These are phyloP conservation scores for Colletotrichum camelliae DNA, from an alignment of 2,329 filamentous ascomycete genomes.

Conservation along the genomic window DNA sequence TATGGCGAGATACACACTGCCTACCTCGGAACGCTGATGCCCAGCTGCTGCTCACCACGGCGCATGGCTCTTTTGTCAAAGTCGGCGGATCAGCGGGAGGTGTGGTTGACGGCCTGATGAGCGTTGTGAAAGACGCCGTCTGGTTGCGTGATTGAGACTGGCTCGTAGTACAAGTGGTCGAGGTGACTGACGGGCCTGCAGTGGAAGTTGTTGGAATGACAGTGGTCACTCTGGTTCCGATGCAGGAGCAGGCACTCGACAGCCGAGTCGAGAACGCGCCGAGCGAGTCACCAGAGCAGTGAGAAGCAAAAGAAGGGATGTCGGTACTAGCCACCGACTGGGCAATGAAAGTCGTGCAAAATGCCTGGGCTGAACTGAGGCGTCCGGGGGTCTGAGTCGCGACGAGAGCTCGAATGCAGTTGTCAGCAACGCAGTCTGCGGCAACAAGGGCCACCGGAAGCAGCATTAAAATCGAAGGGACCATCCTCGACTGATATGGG, in stretches of 20 bases:
- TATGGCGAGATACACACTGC: not conserved
- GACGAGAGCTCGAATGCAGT: conserved; percentile 38
- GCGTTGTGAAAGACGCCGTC: not conserved
- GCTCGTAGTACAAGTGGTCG: not conserved
- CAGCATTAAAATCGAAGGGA: not conserved
- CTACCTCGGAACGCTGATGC: not conserved
- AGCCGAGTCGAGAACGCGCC: not conserved
- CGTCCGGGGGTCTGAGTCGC: conserved; percentile 36
- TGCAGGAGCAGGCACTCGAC: not conserved
- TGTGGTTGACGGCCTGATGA: not conserved
- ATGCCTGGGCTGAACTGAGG: conserved; percentile 31
- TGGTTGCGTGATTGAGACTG: not conserved
- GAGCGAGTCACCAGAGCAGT: not conserved
- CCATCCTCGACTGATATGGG: not conserved
- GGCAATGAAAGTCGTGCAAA: conserved; percentile 27
- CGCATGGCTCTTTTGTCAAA: not conserved
- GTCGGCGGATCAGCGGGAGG: not conserved
- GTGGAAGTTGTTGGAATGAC: not conserved
- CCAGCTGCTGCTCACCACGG: not conserved
- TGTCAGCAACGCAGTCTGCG: conserved; percentile 33
- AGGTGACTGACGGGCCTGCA: not conserved
- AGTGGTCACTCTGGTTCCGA: not conserved
- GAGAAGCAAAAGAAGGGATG: not conserved
- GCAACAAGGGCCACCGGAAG: not conserved
- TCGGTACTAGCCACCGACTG: not conserved